These are phyloP conservation scores for Paspalum notatum DNA, from an alignment of 176 grass and related monocot species.

Conservation along the genomic window DNA sequence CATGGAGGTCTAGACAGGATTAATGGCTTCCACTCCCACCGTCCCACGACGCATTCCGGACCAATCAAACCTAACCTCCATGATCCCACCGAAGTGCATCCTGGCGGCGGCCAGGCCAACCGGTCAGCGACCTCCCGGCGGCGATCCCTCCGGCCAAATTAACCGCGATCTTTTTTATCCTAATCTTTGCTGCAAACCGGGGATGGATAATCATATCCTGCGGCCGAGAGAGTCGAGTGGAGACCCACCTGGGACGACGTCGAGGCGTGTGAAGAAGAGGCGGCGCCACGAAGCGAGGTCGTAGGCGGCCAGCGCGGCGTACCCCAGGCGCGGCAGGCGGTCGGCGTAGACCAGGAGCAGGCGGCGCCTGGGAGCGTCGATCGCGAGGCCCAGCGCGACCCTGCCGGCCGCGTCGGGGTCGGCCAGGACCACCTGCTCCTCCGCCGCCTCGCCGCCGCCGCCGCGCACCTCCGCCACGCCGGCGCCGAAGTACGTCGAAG, in stretches of 20 bases:
- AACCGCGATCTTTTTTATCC: not conserved
- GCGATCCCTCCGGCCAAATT: not conserved
- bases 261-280: slow-evolving; percentile 77
- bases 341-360: slow-evolving; percentile 77
- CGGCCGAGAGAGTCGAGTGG: too few species aligned
- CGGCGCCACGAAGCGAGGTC: slow-evolving; percentile 71
- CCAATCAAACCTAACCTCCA: too few species aligned
- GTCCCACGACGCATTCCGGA: not conserved
- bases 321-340: slow-evolving; percentile 36
- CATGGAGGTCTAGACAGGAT: slow-evolving; percentile 19
- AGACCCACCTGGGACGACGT: slow-evolving; percentile 64
- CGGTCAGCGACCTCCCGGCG: not conserved
- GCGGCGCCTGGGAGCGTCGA: slow-evolving; percentile 60
- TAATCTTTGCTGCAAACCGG: not conserved
- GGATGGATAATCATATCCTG: not conserved
- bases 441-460: slow-evolving; percentile 5
- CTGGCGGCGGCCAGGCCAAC: slow-evolving; percentile 21
- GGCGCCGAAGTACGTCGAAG: slow-evolving; percentile 58
- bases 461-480: slow-evolving; percentile 62
- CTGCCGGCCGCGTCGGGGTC: slow-evolving; percentile 65
- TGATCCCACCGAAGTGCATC: not conserved
- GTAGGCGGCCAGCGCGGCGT: slow-evolving; percentile 75
- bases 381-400: slow-evolving; percentile 52
- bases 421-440: slow-evolving; percentile 57
- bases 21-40: too few species aligned